These are phyloP conservation scores for Penicillium subrubescens DNA, from an alignment of 495 filamentous ascomycete genomes.

Conservation along the genomic window DNA sequence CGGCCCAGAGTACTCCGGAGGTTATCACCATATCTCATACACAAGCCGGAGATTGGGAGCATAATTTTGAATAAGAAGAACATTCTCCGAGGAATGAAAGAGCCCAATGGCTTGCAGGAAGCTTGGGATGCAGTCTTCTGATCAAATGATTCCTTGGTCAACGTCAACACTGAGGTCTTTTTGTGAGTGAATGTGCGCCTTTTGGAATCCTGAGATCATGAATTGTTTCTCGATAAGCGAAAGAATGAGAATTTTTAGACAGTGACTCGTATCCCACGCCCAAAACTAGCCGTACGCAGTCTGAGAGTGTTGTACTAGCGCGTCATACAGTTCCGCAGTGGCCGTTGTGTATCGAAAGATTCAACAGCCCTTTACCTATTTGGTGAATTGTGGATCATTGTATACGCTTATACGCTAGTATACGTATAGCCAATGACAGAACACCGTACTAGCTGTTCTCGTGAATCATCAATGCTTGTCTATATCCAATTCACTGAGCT, in stretches of 20 bases:
- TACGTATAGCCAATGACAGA: background rate
- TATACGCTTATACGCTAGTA: background rate
- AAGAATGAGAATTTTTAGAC: background rate
- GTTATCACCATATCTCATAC: background rate
- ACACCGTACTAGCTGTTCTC: background rate
- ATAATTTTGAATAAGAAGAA: background rate
- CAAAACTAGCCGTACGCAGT: background rate
- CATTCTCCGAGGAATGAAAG: background rate
- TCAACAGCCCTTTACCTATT: background rate
- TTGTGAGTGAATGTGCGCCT: background rate
- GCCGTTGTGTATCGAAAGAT: background rate
- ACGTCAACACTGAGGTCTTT: background rate
- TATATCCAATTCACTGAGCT: background rate
- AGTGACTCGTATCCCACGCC: background rate
- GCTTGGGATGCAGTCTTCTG: background rate
- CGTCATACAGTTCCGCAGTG: background rate
- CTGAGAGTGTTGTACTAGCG: background rate
- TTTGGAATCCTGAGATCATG: background rate
- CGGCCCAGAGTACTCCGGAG: constrained; percentile 1
- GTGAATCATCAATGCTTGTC: no score
- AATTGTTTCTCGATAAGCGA: background rate
- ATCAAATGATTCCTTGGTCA: background rate
- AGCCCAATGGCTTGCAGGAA: background rate
- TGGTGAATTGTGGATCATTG: background rate
- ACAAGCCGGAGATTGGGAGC: background rate